Evolutionary conservation across 2,329 filamentous ascomycete genomes (phyloP), one percentile per base, ranked within the genome.

Genomic region (Plectosphaerella plurivora): DNA sequence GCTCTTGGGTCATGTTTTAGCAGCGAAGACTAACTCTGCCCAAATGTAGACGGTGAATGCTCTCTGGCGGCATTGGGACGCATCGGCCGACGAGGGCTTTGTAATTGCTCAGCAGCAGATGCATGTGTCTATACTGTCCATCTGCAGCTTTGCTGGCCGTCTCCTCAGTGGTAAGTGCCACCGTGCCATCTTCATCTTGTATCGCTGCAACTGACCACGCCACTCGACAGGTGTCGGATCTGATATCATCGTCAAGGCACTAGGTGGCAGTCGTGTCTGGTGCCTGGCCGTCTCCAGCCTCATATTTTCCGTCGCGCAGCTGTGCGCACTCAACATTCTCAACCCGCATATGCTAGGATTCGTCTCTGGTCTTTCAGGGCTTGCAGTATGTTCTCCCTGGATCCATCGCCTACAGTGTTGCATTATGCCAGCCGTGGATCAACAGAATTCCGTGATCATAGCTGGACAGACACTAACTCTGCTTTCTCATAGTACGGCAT

Each of bases 111-210:
- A 83, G 47, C 94, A 97, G 68, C 86, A 95, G 55, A 83, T 95
- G 75, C 93, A 99, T 63, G 94, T 99, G 10, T 96, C 91, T 2
- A 90, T 96, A 50, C 77, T 99, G n/a, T 97, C 93, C 0, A 72
- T 97, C 47, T 87, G 87, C 64, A 95, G 89, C 60, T 97, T 96
- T 67, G 61, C 83, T 3, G 94, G 94, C 2, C 86, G 94, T 52
- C 78, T 99, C 0, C 73, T 83, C 8, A 91, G 87, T 61, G 89
- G 86, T 88, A 71, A 62, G 79, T 68, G 9, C 24, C 20, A n/a
- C 33, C n/a, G 35, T 7, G 14, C 7, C 10, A 36, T 52, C 14
- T 10, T n/a, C 12, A 25, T 5, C 41, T 11, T 18, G 14, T n/a
- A 22, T 20, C 16, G 3, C 20, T 16, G 14, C 14, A 20, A 35